Conservation (phyloP, 768 basidiomycete species). For the Russula griseocarnosa region DNA sequence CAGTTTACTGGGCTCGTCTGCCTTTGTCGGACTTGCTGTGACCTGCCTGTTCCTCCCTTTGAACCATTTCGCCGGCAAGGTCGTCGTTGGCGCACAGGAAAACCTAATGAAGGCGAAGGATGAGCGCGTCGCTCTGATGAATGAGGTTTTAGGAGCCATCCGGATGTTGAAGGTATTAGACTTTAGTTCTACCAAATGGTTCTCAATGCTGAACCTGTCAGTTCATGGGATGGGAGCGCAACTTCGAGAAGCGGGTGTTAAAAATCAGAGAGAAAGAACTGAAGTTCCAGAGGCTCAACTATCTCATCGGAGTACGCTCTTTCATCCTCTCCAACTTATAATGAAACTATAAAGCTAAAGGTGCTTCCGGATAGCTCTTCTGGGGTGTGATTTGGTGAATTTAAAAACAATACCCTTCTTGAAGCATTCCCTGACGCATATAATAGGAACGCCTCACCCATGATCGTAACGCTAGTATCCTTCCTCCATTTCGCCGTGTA, state of each 20-base stretch:
- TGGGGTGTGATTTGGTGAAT: constrained; percentile 54
- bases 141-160: constrained; percentile 87
- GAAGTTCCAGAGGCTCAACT: constrained; percentile 80
- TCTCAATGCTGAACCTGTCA: constrained; percentile 31
- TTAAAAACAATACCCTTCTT: neutral
- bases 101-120: constrained; percentile 90
- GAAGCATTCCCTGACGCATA: neutral
- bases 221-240: constrained; percentile 96
- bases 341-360: neutral
- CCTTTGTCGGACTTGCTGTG: constrained; percentile 72
- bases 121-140: constrained; percentile 88
- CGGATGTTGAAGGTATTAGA: constrained; percentile 72
- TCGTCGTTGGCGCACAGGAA: constrained; percentile 74
- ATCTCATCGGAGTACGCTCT: constrained; percentile 65
- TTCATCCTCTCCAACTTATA: neutral
- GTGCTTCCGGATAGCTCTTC: constrained; percentile 33
- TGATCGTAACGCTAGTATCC: constrained; percentile 48
- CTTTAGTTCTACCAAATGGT: neutral
- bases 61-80: constrained; percentile 80
- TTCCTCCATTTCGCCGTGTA: constrained; percentile 68
- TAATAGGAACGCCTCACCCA: constrained; percentile 43
- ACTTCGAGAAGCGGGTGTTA: constrained; percentile 72
- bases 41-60: constrained; percentile 63
- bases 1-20: constrained; percentile 71
- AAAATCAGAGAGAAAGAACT: constrained; percentile 77